These are phyloP conservation scores for Salix viminalis DNA, from an alignment of 345 rosid genomes.

Conservation along the genomic window DNA sequence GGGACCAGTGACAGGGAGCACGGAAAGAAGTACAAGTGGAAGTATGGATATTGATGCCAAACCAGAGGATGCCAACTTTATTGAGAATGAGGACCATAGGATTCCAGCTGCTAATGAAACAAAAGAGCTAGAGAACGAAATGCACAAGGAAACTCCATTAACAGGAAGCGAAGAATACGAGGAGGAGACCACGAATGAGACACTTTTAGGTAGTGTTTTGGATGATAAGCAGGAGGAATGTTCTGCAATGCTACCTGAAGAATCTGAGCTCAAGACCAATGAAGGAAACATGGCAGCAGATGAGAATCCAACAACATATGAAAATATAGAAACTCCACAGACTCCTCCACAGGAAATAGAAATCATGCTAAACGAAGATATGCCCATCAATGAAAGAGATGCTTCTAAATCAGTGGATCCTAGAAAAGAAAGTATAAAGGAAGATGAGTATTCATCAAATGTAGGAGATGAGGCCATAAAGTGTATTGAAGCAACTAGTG, in stretches of 20 bases:
- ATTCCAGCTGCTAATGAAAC: conserved; percentile 2
- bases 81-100: conserved; percentile 5
- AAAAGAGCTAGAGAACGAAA: neutral
- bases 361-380: neutral
- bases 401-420: conserved; percentile 14
- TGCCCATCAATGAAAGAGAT: conserved; percentile 4
- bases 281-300: conserved; percentile 19
- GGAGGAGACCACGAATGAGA: neutral
- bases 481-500: neutral
- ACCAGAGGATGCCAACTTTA: conserved; percentile 8
- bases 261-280: neutral
- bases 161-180: conserved; percentile 5
- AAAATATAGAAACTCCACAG: conserved; percentile 10
- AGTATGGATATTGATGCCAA: conserved; percentile 4
- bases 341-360: conserved; percentile 5
- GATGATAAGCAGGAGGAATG: conserved; percentile 14
- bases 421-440: conserved; percentile 10
- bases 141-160: conserved; percentile 3
- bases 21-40: neutral
- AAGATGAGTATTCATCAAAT: conserved; percentile 11
- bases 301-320: conserved; percentile 9
- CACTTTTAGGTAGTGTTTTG: neutral
- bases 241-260: conserved; percentile 14
- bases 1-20: conserved; percentile 1
- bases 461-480: conserved; percentile 13